Conservation (phyloP, 2,329 filamentous ascomycete species). For the Colletotrichum kahawae region DNA sequence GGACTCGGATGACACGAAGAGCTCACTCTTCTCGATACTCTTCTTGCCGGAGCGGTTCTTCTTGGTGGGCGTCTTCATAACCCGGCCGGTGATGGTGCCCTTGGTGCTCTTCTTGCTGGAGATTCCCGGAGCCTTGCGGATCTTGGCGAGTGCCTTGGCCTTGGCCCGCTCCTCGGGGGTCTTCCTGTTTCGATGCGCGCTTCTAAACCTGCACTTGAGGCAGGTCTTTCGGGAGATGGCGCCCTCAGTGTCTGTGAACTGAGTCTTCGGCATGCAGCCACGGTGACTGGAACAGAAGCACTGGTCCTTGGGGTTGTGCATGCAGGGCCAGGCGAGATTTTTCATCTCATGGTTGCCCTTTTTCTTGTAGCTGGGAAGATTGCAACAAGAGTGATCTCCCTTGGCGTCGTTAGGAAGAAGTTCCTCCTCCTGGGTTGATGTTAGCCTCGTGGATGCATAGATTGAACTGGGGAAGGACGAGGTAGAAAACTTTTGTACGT, state of each 20-base stretch:
- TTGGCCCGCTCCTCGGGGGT: neutral
- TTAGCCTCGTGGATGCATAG: neutral
- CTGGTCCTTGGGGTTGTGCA: neutral
- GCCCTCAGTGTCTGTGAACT: neutral
- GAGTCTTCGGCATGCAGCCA: neutral
- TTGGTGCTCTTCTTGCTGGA: neutral
- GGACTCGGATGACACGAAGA: neutral
- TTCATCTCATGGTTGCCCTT: neutral
- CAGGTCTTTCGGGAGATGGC: neutral
- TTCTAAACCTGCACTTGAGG: neutral
- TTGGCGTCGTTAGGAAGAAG: neutral
- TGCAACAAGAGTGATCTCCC: neutral
- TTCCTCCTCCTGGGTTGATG: neutral
- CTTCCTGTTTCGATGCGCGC: neutral
- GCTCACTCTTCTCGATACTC: neutral
- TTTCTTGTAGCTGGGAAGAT: neutral
- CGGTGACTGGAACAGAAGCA: neutral
- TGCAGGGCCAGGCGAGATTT: neutral
- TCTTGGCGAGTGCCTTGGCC: neutral
- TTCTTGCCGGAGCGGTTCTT: neutral
- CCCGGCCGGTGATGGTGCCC: neutral
- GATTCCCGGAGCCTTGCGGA: neutral
- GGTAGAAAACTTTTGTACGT: rapidly evolving
- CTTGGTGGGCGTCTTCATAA: neutral
- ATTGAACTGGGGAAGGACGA: neutral